Evolutionary conservation across 805 yeast genomes (phyloP).

Genomic region (Teunomyces panamensis): DNA sequence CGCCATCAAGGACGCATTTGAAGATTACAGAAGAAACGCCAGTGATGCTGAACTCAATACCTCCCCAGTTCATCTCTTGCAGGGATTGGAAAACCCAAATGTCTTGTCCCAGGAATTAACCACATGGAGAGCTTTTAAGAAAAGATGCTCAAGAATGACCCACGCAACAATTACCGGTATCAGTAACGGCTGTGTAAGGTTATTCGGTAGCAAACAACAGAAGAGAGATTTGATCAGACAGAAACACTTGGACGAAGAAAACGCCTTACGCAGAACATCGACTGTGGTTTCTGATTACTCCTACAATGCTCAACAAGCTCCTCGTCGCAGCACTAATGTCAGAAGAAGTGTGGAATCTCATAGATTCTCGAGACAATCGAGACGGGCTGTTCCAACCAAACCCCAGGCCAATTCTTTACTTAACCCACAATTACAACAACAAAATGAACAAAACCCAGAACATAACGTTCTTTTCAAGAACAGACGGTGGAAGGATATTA

Average conservation of each 20-base stretch:
- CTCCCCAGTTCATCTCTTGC: constrained; percentile 55
- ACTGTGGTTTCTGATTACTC: constrained; percentile 37
- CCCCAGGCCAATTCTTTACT: constrained; percentile 18
- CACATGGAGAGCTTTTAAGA: constrained; percentile 68
- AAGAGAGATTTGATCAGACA: constrained; percentile 26
- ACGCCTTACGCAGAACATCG: constrained; percentile 34
- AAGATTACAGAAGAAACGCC: constrained; percentile 64
- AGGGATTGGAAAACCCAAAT: constrained; percentile 56
- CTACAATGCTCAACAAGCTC: constrained; percentile 9
- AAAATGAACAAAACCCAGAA: constrained; percentile 4
- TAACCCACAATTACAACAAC: constrained; percentile 18
- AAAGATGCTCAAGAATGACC: constrained; percentile 42
- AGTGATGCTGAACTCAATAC: constrained; percentile 70
- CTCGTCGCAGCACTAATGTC: constrained; percentile 1
- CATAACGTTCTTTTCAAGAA: constrained; percentile 9
- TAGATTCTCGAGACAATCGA: constrained; percentile 3
- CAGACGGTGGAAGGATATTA: constrained; percentile 62
- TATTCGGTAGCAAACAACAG: constrained; percentile 23
- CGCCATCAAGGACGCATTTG: constrained; percentile 74
- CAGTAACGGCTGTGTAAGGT: constrained; percentile 17
- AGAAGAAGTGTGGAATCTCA: constrained; percentile 3
- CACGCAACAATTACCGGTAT: constrained; percentile 15
- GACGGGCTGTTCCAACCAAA: constrained; percentile 1
- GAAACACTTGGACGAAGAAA: constrained; percentile 20
- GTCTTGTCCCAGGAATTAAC: constrained; percentile 53